These are phyloP conservation scores for Kuraishia borneana DNA, from an alignment of 805 yeast genomes.

Conservation along the genomic window DNA sequence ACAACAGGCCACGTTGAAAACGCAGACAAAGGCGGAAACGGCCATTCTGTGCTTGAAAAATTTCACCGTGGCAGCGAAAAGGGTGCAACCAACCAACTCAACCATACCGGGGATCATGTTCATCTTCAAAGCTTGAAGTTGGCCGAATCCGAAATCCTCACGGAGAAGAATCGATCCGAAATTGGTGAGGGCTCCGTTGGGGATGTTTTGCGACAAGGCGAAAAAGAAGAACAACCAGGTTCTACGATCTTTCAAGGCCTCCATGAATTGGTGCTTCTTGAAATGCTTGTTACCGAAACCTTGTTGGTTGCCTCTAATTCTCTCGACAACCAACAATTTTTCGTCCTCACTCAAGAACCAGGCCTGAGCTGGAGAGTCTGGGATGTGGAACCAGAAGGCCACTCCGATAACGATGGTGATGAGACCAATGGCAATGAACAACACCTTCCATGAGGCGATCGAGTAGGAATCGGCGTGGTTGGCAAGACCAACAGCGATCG, in stretches of 20 bases:
- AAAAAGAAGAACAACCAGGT: conserved; percentile 34
- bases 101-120: conserved; percentile 27
- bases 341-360: conserved; percentile 27
- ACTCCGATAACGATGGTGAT: conserved; percentile 40
- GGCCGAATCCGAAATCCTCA: conserved; percentile 21
- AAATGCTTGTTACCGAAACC: conserved; percentile 47
- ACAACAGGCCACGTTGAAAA: conserved; percentile 12
- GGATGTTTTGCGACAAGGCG: conserved; percentile 35
- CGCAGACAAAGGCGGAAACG: conserved; percentile 14
- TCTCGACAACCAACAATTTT: conserved; percentile 32
- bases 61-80: conserved; percentile 11
- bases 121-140: conserved; percentile 18
- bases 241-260: conserved; percentile 36
- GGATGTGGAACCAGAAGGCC: conserved; percentile 34
- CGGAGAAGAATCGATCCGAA: conserved; percentile 32
- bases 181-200: conserved; percentile 44
- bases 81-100: conserved; percentile 22
- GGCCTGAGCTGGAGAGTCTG: conserved; percentile 29
- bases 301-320: conserved; percentile 42
- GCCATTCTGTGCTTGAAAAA: conserved; percentile 20
- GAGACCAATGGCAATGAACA: conserved; percentile 45
- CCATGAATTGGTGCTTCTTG: conserved; percentile 42
- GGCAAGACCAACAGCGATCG: conserved; percentile 40
- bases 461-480: conserved; percentile 24
- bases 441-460: conserved; percentile 40